Evolutionary conservation across 164 flowering plant genomes (phyloP), one percentile per base, ranked within the genome.

Genomic region (Tetrastigma voinierianum): DNA sequence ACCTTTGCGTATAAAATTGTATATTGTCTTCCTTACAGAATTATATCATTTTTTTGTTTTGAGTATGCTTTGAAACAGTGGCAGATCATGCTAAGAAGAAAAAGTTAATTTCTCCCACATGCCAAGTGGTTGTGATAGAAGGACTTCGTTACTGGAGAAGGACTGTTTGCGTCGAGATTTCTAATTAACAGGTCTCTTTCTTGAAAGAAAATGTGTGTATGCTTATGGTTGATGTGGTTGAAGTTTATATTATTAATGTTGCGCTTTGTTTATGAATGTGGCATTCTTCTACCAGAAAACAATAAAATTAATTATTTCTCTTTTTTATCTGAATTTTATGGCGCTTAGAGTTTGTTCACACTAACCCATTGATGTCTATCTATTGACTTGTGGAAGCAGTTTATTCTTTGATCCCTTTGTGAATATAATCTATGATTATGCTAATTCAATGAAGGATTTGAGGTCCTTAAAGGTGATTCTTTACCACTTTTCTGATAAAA

Each of bases 31-130:
- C 43, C 32, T 58, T 21, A 11, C 15, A 18, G 44, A 3, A 13
- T 9, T 58, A 18, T 19, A 14, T 2, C 5, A 23, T 48, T 64
- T 47, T 47, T 54, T 25, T 67, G 9, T 59, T 46, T 46, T 65
- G 92, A 98, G 98, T 92, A 9, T 87, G 98, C 77, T 92, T 96
- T 80, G 77, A 83, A 13, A 88, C 88, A 44, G 80, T 70, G 47
- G 83, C 82, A 53, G 51, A 65, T 59, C 67, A 59, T 59, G 55
- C 60, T 56, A 56, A 48, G 84, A 72, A 67, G 75, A 87, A 68
- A 57, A 70, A 24, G 23, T 44, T 61, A 23, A 12, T 57, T 52
- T 65, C 4, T 59, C 84, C 66, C 61, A 73, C 64, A 72, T 71
- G 75, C 84, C 87, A 12, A 46, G 21, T 64, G 74, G 76, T 24